Evolutionary conservation across 176 grass and related monocot species (phyloP).

Genomic region (Puya raimondii): DNA sequence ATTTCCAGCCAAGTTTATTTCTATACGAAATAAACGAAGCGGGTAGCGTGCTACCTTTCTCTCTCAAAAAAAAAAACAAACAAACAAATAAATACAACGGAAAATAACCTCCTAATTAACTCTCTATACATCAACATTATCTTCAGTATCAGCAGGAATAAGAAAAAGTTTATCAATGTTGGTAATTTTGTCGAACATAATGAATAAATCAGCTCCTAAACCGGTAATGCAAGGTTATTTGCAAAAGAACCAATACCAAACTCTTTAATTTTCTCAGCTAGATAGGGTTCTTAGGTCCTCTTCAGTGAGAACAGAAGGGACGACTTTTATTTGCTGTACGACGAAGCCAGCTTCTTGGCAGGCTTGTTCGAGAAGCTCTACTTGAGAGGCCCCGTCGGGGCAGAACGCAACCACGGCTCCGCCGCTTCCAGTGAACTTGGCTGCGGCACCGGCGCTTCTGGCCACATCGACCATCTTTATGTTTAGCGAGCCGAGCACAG

Average conservation of each 20-base stretch:
- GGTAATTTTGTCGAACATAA: no score
- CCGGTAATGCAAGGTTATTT: no score
- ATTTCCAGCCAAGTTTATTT: no score
- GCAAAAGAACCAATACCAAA: not conserved
- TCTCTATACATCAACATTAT: no score
- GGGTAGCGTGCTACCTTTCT: no score
- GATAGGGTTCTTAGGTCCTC: conserved; percentile 30
- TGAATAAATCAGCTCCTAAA: no score
- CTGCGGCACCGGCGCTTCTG: conserved; percentile 40
- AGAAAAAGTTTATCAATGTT: no score
- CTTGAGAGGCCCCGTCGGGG: conserved; percentile 34
- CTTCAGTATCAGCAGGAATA: no score
- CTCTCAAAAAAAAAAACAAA: no score
- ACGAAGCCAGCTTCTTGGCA: conserved; percentile 44
- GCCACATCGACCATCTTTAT: conserved; percentile 77
- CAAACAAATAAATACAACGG: no score
- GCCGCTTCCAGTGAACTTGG: conserved; percentile 74
- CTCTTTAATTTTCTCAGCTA: conserved; percentile 4
- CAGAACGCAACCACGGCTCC: conserved; percentile 61
- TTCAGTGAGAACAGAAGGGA: conserved; percentile 24
- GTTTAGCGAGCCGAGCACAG: conserved; percentile 54
- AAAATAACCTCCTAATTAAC: no score
- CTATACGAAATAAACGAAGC: no score
- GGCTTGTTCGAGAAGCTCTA: conserved; percentile 25
- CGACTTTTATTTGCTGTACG: conserved; percentile 34